Base-by-base conservation (phyloP, 2,329 filamentous ascomycete genomes). In the Chrysosporium keratinophilum region DNA sequence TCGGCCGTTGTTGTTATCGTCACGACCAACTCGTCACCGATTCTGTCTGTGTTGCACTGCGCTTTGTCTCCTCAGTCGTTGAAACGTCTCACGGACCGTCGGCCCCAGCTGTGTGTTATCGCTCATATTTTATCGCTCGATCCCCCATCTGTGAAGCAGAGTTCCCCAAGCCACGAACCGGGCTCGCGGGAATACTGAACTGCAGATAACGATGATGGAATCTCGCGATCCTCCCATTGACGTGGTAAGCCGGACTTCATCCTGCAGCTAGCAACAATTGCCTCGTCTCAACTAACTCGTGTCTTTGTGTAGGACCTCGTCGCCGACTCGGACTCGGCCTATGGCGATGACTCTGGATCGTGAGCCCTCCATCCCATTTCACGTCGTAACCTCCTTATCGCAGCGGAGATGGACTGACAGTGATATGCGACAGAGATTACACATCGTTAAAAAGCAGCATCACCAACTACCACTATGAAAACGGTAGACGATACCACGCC, bases 401-500 rank as follows among this genome's bases (percentile, higher is more conserved):
- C 41, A 28, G 6, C 12, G 15, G 17, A 4, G 44, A 34, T 43
- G 10, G 10, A 34, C 28, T 28, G 41, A 11, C 23, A 23, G 12
- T 23, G 23, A 43, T 11, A 1, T 23, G 17, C n/a, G 43, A 28
- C 20, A 52, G 50, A 33, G 50, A 44, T 7, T 44, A 44, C 10
- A 46, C 40, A 23, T 56, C 54, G 44, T 40, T 56, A 28, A 53
- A 44, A 15, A 53, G 50, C 40, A 56, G 54, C 45, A 55, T 57
- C 19, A 56, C 49, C 19, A 50, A 55, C 12, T 60, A 58, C 49
- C 49, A 50, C 23, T 54, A 50, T 39, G 37, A 51, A 33, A 56
- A 56, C 33, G 55, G 55, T 17, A 52, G 55, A 37, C 51, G 55
- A 7, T 56, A 56, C 33, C 50, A 56, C 48, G 55, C 51, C 11